phyloP scores from a whole-genome alignment of 2,329 filamentous ascomycete species.

The Neocatenulostroma microsporum region DNA sequence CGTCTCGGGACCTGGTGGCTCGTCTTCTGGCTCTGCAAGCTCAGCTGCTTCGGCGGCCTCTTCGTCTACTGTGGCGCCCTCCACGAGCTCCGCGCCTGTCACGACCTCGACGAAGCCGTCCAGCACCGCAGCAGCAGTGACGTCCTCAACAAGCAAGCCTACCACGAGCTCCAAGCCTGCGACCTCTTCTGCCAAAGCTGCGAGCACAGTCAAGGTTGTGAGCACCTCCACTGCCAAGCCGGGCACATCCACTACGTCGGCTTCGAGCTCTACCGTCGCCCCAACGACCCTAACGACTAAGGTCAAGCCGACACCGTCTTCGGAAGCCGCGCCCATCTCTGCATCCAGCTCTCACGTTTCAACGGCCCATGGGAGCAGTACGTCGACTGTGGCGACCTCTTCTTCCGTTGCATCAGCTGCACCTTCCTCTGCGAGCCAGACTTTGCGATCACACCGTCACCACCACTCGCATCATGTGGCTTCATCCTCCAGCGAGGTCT shows the following conservation, averaged over 20 bases:
- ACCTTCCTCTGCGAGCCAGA: background rate
- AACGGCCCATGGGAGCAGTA: too few relatives aligned
- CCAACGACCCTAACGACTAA: too few relatives aligned
- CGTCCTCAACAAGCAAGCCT: background rate
- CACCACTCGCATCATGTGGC: background rate
- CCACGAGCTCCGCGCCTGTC: background rate
- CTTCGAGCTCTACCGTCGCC: too few relatives aligned
- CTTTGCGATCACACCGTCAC: background rate
- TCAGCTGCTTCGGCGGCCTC: constrained; percentile 5
- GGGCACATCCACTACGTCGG: background rate
- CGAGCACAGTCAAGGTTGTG: background rate
- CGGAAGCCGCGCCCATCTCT: too few relatives aligned
- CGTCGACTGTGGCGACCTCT: background rate
- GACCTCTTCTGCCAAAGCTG: background rate
- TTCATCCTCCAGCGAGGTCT: background rate
- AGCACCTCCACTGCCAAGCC: background rate
- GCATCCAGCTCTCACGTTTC: too few relatives aligned
- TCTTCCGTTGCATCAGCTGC: background rate
- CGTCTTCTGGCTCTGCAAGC: constrained; percentile 6
- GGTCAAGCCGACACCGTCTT: too few relatives aligned
- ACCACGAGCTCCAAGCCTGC: background rate
- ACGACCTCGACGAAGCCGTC: background rate
- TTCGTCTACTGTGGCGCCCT: background rate
- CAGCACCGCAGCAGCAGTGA: background rate
- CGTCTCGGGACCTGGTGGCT: constrained; percentile 16